Percentiles rank a stretch among this genome's conserved stretches.
Conservation (phyloP, 2,329 filamentous ascomycete species). For the Cladosporium austrohemisphaericum region DNA sequence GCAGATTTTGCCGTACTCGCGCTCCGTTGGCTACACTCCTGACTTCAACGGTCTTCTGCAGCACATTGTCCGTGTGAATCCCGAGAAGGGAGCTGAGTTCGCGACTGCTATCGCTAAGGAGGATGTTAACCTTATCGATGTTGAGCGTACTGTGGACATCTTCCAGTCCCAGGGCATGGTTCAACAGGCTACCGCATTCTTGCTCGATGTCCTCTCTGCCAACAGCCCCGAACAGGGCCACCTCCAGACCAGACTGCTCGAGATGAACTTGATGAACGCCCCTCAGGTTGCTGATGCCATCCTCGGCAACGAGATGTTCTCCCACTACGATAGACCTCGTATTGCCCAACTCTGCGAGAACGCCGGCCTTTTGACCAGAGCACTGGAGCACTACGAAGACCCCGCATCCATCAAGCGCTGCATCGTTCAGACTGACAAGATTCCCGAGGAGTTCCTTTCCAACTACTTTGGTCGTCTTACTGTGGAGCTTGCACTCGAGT, state of each 20-base stretch:
- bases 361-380: conserved; percentile 67
- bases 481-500: conserved; percentile 90
- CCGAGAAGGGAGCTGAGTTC: conserved; percentile 92
- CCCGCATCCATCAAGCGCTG: conserved; percentile 85
- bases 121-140: conserved; percentile 81
- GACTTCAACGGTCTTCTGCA: conserved; percentile 90
- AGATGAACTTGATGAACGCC: conserved; percentile 97
- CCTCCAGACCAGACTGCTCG: conserved; percentile 87
- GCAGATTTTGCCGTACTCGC: conserved; percentile 88
- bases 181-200: conserved; percentile 95
- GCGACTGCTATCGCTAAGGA: conserved; percentile 88
- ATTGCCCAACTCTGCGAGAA: conserved; percentile 91
- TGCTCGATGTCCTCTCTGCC: conserved; percentile 90
- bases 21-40: conserved; percentile 82
- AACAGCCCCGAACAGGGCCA: conserved; percentile 92
- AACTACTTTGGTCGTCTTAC: conserved; percentile 92
- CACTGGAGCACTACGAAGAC: conserved; percentile 92
- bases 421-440: conserved; percentile 78
- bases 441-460: conserved; percentile 86
- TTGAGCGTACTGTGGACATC: conserved; percentile 92
- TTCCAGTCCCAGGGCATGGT: conserved; percentile 98
- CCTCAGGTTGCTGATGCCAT: conserved; percentile 98
- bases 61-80: conserved; percentile 76
- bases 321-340: conserved; percentile 86
- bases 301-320: conserved; percentile 97